Evolutionary conservation across 805 yeast species (phyloP).

Genomic region (Hanseniaspora valbyensis): DNA sequence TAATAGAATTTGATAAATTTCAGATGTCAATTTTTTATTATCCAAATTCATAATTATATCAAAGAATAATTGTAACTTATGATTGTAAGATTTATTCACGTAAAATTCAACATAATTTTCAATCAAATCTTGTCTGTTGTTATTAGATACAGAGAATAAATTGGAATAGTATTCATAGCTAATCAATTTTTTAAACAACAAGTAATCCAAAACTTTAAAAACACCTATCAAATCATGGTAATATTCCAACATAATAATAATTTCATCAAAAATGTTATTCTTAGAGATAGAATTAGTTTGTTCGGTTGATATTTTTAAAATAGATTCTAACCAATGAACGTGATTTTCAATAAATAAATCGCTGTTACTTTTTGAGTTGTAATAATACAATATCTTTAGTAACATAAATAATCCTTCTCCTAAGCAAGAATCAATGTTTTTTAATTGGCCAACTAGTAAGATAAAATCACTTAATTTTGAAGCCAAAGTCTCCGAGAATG

Average conservation of each 20-base stretch:
- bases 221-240: conserved; percentile 8
- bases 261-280: background rate
- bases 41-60: conserved; percentile 3
- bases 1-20: background rate
- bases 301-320: background rate
- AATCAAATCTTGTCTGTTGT: background rate
- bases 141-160: background rate
- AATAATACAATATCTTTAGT: background rate
- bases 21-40: background rate
- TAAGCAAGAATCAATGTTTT: background rate
- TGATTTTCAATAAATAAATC: background rate
- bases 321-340: background rate
- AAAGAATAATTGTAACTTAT: conserved; percentile 3
- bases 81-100: background rate
- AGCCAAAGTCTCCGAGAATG: background rate
- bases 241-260: background rate
- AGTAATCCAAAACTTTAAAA: conserved; percentile 8
- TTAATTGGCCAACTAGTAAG: background rate
- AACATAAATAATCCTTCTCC: background rate
- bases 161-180: background rate
- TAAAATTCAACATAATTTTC: conserved; percentile 2
- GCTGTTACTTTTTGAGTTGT: background rate
- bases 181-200: background rate
- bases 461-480: background rate
- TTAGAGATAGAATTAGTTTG: background rate